phyloP scores from a whole-genome alignment of 2,329 filamentous ascomycete species.

The Alternaria longipes region DNA sequence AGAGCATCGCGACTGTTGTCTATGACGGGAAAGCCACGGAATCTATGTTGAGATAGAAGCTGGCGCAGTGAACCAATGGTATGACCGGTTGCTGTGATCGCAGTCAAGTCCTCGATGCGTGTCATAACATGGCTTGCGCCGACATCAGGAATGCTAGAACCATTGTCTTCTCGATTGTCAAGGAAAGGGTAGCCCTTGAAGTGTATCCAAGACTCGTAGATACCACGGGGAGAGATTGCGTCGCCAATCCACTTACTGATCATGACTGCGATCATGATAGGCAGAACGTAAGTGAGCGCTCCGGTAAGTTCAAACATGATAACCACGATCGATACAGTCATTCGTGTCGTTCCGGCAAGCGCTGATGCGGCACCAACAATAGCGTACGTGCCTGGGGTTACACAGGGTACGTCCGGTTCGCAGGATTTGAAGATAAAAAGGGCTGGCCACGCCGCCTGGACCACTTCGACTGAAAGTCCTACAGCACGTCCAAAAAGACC shows the following conservation, averaged over 20 bases:
- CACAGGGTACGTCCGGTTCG: constrained; percentile 84
- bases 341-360: constrained; percentile 90
- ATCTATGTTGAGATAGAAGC: constrained; percentile 77
- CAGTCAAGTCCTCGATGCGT: constrained; percentile 85
- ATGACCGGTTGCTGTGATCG: constrained; percentile 86
- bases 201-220: constrained; percentile 98
- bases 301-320: constrained; percentile 99
- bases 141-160: constrained; percentile 76
- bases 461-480: constrained; percentile 88
- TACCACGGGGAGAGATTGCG: constrained; percentile 88
- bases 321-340: constrained; percentile 98
- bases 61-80: constrained; percentile 78
- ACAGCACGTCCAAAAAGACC: constrained; percentile 89
- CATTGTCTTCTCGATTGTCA: constrained; percentile 80
- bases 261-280: constrained; percentile 99
- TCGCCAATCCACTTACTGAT: constrained; percentile 98
- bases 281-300: constrained; percentile 92
- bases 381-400: constrained; percentile 94
- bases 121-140: constrained; percentile 92
- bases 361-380: constrained; percentile 95
- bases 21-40: constrained; percentile 92
- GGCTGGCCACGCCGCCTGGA: constrained; percentile 79
- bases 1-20: constrained; percentile 78
- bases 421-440: constrained; percentile 82
- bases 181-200: constrained; percentile 96